A percentile compares a stretch with the other conserved stretches of the same genome.
Evolutionary conservation across 352 stramenopile species (phyloP).

Genomic region (Thalassiosira hispida): DNA sequence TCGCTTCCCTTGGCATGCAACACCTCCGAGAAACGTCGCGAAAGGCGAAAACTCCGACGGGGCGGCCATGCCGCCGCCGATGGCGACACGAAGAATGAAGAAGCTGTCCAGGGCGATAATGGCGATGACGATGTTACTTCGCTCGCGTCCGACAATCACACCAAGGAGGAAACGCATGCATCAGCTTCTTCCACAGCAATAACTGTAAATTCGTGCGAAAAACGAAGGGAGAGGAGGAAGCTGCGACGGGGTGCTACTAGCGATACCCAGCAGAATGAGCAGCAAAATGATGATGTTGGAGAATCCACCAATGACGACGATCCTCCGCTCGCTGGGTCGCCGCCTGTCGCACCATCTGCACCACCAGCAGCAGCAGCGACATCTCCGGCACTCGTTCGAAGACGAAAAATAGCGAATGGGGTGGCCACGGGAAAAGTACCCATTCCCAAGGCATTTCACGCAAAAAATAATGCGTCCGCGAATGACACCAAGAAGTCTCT

Average conservation of each 20-base stretch:
- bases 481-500: not conserved
- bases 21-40: not conserved
- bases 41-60: not conserved
- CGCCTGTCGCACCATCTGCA: too few relatives aligned
- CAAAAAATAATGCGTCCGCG: not conserved
- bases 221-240: constrained; percentile 15
- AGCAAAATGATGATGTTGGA: too few relatives aligned
- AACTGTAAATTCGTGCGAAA: not conserved
- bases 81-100: too few relatives aligned
- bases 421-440: constrained; percentile 31
- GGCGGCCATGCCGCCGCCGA: too few relatives aligned
- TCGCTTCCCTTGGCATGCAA: not conserved
- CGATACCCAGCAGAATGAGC: too few relatives aligned
- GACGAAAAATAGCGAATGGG: constrained; percentile 26
- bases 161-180: too few relatives aligned
- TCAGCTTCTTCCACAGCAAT: too few relatives aligned
- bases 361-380: too few relatives aligned
- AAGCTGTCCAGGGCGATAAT: too few relatives aligned
- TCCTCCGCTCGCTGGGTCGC: too few relatives aligned
- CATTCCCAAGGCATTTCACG: constrained; percentile 26
- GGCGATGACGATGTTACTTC: not conserved
- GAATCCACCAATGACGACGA: too few relatives aligned
- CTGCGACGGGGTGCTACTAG: not conserved
- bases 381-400: too few relatives aligned
- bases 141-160: not conserved